These are phyloP conservation scores for Hygrophorus pudorinus DNA, from an alignment of 768 basidiomycete species.

Conservation along the genomic window DNA sequence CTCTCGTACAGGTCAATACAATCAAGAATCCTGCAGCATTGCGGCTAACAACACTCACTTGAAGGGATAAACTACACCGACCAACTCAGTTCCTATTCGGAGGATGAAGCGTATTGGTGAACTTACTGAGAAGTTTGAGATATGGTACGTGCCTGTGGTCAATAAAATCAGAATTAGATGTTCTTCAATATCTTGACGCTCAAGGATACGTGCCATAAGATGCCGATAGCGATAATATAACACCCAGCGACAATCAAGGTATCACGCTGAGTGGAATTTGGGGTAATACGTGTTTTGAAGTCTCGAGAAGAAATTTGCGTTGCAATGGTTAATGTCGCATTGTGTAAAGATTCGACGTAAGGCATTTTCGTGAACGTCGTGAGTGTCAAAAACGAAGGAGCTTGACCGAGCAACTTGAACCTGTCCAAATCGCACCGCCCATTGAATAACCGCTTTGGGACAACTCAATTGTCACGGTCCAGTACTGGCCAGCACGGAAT, in stretches of 20 bases:
- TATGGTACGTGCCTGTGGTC: conserved; percentile 63
- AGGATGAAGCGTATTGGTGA: not conserved
- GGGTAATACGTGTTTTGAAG: conserved; percentile 39
- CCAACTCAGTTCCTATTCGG: not conserved
- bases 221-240: conserved; percentile 67
- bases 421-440: too few species aligned
- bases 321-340: conserved; percentile 1
- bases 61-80: conserved; percentile 73
- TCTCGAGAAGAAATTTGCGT: conserved; percentile 25
- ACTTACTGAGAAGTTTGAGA: conserved; percentile 65
- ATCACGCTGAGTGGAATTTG: conserved; percentile 60
- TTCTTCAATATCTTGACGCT: not conserved
- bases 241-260: conserved; percentile 75
- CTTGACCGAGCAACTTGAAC: too few species aligned
- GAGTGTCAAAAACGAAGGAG: not conserved
- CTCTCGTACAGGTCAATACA: conserved; percentile 23
- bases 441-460: too few species aligned
- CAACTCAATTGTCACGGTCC: too few species aligned
- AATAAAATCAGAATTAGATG: not conserved
- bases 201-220: conserved; percentile 54
- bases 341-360: conserved; percentile 4
- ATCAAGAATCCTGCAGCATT: not conserved
- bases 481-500: too few species aligned
- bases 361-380: conserved; percentile 11
- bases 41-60: conserved; percentile 46